These are phyloP conservation scores for Pseudozyma sp. DNA, from an alignment of 1,284 basidiomycete species.

Conservation along the genomic window DNA sequence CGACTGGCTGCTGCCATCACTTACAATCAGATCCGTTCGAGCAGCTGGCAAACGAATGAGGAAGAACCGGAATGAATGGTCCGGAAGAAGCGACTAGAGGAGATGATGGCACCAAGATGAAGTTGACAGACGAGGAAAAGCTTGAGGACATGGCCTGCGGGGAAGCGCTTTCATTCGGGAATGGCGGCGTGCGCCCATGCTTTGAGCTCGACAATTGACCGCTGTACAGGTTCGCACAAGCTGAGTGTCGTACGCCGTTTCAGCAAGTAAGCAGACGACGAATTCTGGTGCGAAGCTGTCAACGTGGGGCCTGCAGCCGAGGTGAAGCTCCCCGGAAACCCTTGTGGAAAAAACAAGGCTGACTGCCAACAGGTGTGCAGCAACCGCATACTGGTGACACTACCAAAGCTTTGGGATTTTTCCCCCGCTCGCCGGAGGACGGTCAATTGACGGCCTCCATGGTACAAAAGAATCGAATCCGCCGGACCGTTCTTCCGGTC, in stretches of 20 bases:
- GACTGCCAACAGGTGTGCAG: background rate
- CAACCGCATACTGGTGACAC: too few species aligned
- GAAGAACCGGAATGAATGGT: background rate
- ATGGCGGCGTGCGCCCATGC: background rate
- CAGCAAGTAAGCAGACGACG: background rate
- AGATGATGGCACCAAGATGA: constrained; percentile 7
- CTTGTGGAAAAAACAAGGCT: too few species aligned
- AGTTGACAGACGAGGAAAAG: background rate
- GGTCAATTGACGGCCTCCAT: constrained; percentile 36
- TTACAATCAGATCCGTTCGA: constrained; percentile 1
- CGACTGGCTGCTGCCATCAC: background rate
- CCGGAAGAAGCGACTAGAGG: constrained; percentile 1
- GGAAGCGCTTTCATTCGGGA: constrained; percentile 1
- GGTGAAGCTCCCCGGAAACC: background rate
- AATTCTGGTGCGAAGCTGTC: background rate
- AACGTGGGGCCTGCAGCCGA: constrained; percentile 11
- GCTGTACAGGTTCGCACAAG: background rate
- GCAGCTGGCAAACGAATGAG: background rate
- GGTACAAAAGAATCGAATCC: constrained; percentile 6
- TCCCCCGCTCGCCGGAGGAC: constrained; percentile 17
- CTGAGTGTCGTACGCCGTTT: constrained; percentile 9
- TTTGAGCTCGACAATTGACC: background rate
- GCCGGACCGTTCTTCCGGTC: constrained; percentile 41
- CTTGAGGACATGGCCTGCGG: constrained; percentile 2
- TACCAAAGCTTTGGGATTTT: background rate